Evolutionary conservation across 2,329 filamentous ascomycete species (phyloP).

Genomic region (Aspergillus eucalypticola): DNA sequence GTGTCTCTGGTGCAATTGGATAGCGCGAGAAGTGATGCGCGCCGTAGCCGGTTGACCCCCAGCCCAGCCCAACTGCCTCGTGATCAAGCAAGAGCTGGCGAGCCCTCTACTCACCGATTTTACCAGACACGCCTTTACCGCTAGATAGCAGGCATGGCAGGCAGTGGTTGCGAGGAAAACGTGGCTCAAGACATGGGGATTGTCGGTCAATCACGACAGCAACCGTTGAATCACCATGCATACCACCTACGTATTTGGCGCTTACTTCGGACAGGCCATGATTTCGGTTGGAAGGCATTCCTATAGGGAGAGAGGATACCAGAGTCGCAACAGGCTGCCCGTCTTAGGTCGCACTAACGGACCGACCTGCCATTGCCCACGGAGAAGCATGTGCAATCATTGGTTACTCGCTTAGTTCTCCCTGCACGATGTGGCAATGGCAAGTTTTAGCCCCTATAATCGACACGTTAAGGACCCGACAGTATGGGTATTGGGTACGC

Average conservation of each 20-base stretch:
- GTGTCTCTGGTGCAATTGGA: not conserved
- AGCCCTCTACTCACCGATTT: not conserved
- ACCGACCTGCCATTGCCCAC: not conserved
- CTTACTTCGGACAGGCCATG: constrained; percentile 6
- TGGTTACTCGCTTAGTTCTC: not conserved
- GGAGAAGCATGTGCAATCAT: not conserved
- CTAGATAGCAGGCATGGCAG: not conserved
- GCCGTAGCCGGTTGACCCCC: not conserved
- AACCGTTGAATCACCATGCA: constrained; percentile 5
- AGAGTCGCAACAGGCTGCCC: not conserved
- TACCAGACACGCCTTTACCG: not conserved
- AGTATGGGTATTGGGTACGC: not conserved
- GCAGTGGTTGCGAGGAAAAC: constrained; percentile 2
- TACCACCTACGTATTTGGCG: constrained; percentile 2
- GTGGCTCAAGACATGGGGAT: constrained; percentile 17
- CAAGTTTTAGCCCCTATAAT: not conserved
- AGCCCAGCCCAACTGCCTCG: not conserved
- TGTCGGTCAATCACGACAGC: constrained; percentile 13
- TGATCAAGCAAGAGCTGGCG: not conserved
- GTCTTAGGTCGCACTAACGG: not conserved
- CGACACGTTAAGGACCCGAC: not conserved
- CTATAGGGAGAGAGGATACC: not conserved
- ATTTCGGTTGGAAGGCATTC: not conserved
- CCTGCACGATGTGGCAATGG: not conserved
- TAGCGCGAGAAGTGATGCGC: not conserved